phyloP scores from a whole-genome alignment of 306 rosid genomes.

The Cucurbita maxima region DNA sequence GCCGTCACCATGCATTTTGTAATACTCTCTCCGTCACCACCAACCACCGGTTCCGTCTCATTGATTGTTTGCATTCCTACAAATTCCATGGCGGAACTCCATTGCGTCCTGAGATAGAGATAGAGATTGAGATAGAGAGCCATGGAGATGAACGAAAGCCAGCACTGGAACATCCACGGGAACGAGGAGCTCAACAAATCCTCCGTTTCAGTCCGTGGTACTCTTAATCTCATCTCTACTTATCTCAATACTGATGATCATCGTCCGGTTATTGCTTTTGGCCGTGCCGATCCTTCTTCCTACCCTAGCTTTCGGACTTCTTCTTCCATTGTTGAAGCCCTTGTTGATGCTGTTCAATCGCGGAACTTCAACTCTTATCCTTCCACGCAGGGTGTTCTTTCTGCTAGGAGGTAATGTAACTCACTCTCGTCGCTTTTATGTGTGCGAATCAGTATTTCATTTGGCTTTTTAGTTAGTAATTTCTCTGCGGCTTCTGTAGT shows the following conservation, averaged over 20 bases:
- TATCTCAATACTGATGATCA: conserved; percentile 11
- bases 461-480: neutral
- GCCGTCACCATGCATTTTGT: no score
- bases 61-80: neutral
- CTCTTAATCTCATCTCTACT: conserved; percentile 10
- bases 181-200: conserved; percentile 26
- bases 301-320: conserved; percentile 20
- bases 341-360: conserved; percentile 23
- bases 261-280: conserved; percentile 19
- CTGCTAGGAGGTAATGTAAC: conserved; percentile 38
- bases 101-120: neutral
- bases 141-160: neutral
- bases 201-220: conserved; percentile 34
- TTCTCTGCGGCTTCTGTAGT: neutral
- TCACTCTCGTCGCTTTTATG: neutral
- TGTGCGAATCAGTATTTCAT: neutral
- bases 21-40: neutral
- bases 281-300: conserved; percentile 45
- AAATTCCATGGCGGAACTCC: neutral
- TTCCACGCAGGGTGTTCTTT: conserved; percentile 28
- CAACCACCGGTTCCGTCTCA: neutral
- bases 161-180: conserved; percentile 37
- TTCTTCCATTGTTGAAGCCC: conserved; percentile 16
- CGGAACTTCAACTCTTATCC: conserved; percentile 36
- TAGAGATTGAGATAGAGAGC: neutral